Conservation (phyloP, 129 eudicot species). For the Daucus carota region DH1_v3.0 NC_030383.2:54449501-54450000, state of each 20-base stretch:
- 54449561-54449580: no score
- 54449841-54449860: constrained; percentile 42
- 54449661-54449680: no score
- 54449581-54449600: no score
- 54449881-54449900: constrained; percentile 55
- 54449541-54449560: no score
- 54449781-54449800: neutral
- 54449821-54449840: constrained; percentile 53
- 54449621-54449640: no score
- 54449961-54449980: constrained; percentile 41
- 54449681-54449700: no score
- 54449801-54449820: constrained; percentile 13
- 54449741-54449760: neutral
- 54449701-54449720: no score
- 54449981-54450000: constrained; percentile 17
- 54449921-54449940: constrained; percentile 38
- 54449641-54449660: no score
- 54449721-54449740: neutral
- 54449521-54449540: no score
- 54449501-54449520: no score
- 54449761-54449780: no score
- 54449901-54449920: constrained; percentile 43
- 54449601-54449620: no score
- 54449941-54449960: constrained; percentile 44
- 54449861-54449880: constrained; percentile 51